A percentile compares a stretch with the other conserved stretches of the same genome.
These are phyloP conservation scores for Dichomitus squalens DNA, from an alignment of 1,284 basidiomycete species.

Conservation along the genomic window DNA sequence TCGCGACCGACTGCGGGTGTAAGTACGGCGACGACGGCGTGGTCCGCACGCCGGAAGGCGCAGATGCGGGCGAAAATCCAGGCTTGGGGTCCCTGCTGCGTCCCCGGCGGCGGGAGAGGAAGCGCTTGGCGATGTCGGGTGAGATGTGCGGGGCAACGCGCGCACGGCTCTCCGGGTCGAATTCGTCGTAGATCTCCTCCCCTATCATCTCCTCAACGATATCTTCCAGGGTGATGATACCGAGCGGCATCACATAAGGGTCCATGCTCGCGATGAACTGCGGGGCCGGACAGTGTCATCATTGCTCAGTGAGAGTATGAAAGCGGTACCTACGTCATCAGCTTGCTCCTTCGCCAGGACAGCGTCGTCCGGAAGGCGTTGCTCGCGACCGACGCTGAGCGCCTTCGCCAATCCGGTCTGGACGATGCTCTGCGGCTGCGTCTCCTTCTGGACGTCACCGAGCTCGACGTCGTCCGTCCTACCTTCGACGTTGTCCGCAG, in stretches of 20 bases:
- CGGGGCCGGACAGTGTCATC: background rate
- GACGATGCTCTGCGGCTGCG: conserved; percentile 11
- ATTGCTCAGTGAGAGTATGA: background rate
- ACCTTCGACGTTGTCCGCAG: conserved; percentile 8
- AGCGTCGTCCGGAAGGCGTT: conserved; percentile 82
- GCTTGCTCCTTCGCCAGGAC: conserved; percentile 70
- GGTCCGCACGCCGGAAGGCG: conserved; percentile 11
- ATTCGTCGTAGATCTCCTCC: conserved; percentile 89
- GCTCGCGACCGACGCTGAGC: conserved; percentile 55
- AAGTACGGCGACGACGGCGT: conserved; percentile 14
- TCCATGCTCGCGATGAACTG: conserved; percentile 77
- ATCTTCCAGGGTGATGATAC: conserved; percentile 92
- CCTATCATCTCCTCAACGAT: conserved; percentile 90
- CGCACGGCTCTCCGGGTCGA: conserved; percentile 48
- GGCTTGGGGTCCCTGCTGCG: conserved; percentile 11
- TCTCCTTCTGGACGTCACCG: conserved; percentile 20
- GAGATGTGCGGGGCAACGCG: conserved; percentile 25
- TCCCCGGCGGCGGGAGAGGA: conserved; percentile 13
- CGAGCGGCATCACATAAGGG: conserved; percentile 75
- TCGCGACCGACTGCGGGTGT: background rate
- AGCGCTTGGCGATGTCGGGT: conserved; percentile 18
- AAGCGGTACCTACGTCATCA: conserved; percentile 50
- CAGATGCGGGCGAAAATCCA: background rate
- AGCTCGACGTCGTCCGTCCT: conserved; percentile 15
- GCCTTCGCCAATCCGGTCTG: conserved; percentile 28